Base-by-base conservation (phyloP, 306 rosid genomes). In the Gleditsia sinensis region DNA sequence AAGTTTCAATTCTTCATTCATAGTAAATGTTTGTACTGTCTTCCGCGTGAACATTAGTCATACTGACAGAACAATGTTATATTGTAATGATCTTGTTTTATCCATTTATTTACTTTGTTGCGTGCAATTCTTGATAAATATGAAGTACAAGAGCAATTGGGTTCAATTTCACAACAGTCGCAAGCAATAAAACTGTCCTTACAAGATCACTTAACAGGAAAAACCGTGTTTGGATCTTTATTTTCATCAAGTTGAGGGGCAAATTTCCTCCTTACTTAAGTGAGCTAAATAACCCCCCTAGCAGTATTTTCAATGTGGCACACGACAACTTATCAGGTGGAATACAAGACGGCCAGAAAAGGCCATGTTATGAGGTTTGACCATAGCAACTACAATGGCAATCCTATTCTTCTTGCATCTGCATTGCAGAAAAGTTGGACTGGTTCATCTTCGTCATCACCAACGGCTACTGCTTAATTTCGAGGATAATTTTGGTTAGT, bases 141-240 rank as follows among this genome's bases (percentile, higher is more conserved):
- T 57, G 16, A 57, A 28, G 63, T 28, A 37, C 16, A 16, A 30
- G 30, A 7, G 64, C 21, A 28, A 9, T 28, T 28, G 23, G 17
- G 13, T 30, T 30, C 64, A 14, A 30, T 58, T 58, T 58, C 40
- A 30, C 39, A 34, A 20, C 20, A 33, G 36, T 6, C 45, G 4
- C n/a, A n/a, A 2, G 43, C 67, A 13, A 6, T 32, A 25, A 60
- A 60, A 2, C 5, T 33, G 12, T 60, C 7, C 16, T n/a, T n/a
- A n/a, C 43, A 60, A 25, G 33, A 60, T 45, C 6, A 60, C 17
- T 45, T 33, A 2, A 30, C 25, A 0, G 25, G 42, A 14, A 4
- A 32, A 28, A 58, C 32, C 24, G 67, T 33, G 67, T 60, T 37
- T 60, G 23, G 46, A 60, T 60, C 25, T 60, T 69, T 69, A n/a